Conservation (phyloP, 2,329 filamentous ascomycete genomes). For the Penicillium occitanis region DNA sequence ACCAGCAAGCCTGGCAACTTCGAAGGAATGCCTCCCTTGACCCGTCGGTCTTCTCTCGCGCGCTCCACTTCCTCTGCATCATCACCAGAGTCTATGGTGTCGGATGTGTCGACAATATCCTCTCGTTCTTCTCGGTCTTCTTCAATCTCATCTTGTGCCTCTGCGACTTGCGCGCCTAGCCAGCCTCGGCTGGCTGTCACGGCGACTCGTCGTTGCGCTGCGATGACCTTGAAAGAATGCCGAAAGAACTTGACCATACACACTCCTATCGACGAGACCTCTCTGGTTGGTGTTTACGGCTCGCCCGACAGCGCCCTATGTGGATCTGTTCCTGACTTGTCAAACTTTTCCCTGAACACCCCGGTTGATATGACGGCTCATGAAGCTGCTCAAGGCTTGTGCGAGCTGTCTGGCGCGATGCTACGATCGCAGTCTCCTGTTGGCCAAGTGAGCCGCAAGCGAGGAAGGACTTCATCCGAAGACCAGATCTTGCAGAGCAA, state of each 20-base stretch:
- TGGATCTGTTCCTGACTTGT: conserved; percentile 35
- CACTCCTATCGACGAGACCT: conserved; percentile 41
- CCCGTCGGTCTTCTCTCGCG: conserved; percentile 51
- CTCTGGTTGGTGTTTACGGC: conserved; percentile 34
- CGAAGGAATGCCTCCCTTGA: conserved; percentile 51
- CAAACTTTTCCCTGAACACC: conserved; percentile 36
- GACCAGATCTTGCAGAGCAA: conserved; percentile 40
- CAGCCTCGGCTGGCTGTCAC: conserved; percentile 40
- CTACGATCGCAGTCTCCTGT: conserved; percentile 25
- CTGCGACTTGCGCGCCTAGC: conserved; percentile 31
- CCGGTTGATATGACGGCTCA: conserved; percentile 33
- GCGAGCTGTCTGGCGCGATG: conserved; percentile 40
- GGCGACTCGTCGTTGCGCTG: conserved; percentile 43
- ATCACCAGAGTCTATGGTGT: conserved; percentile 64
- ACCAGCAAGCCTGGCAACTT: conserved; percentile 39
- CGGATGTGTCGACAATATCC: conserved; percentile 58
- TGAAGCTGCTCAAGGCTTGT: conserved; percentile 44
- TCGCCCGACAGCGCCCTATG: conserved; percentile 35
- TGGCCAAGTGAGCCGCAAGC: conserved; percentile 34
- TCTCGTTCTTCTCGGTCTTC: conserved; percentile 55
- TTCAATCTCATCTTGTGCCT: conserved; percentile 47
- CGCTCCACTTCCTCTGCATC: conserved; percentile 54
- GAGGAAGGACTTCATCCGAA: conserved; percentile 42
- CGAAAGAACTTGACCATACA: conserved; percentile 38
- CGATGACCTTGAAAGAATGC: conserved; percentile 38